Percentiles rank a stretch among this genome's conserved stretches.
phyloP scores from a whole-genome alignment of 108 stramenopile species.

The Nitzschia inconspicua region DNA sequence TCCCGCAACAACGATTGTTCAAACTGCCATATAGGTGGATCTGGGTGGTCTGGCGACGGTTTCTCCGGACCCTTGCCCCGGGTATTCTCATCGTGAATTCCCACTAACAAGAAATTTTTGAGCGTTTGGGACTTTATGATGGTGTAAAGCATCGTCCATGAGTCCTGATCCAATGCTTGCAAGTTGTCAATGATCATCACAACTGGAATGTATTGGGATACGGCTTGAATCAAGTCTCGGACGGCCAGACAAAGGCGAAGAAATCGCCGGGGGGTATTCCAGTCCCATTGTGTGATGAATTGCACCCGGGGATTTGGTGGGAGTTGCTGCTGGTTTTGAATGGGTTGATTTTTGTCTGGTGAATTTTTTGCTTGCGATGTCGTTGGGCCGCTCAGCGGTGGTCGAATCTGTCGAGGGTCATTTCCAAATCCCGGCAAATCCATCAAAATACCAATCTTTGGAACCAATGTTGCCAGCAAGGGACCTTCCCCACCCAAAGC shows the following conservation, averaged over 20 bases:
- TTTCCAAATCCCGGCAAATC: no score
- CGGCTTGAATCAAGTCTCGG: constrained; percentile 20
- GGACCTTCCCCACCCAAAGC: constrained; percentile 27
- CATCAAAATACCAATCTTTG: no score
- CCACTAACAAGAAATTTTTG: constrained; percentile 3
- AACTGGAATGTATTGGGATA: constrained; percentile 18
- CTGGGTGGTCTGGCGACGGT: not conserved
- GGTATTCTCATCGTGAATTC: not conserved
- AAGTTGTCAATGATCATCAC: constrained; percentile 20
- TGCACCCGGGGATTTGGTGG: not conserved
- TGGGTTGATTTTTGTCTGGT: not conserved
- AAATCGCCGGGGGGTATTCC: constrained; percentile 12
- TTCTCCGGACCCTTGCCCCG: not conserved
- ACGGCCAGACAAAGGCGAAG: constrained; percentile 18
- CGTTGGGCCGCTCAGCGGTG: no score
- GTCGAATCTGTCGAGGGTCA: no score
- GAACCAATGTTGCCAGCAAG: constrained; percentile 9
- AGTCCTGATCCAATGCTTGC: not conserved
- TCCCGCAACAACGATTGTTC: not conserved
- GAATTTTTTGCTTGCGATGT: not conserved
- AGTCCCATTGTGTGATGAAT: constrained; percentile 10
- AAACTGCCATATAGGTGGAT: not conserved
- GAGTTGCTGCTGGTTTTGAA: not conserved
- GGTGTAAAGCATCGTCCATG: not conserved
- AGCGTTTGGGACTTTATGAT: not conserved